These are phyloP conservation scores for Globomyces pollinis-pini DNA, from an alignment of 192 early-diverging fungal species.

Conservation along the genomic window DNA sequence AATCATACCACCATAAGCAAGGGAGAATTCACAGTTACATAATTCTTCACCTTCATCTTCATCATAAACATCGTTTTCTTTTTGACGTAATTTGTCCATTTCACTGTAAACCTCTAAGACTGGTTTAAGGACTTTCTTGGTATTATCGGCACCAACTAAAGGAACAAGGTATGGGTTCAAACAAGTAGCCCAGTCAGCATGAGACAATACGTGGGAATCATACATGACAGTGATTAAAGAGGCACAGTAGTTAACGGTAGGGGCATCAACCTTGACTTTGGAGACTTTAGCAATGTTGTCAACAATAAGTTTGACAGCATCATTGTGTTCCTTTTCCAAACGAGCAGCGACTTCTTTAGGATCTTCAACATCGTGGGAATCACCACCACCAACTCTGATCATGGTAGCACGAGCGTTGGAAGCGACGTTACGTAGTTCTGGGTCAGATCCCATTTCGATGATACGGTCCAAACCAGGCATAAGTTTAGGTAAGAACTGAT, in stretches of 20 bases:
- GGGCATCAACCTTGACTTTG: constrained; percentile 31
- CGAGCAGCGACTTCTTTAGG: constrained; percentile 37
- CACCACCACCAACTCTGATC: constrained; percentile 53
- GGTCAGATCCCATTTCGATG: constrained; percentile 67
- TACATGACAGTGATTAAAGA: constrained; percentile 53
- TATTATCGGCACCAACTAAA: constrained; percentile 46
- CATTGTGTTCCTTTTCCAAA: constrained; percentile 22
- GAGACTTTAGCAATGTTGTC: constrained; percentile 39
- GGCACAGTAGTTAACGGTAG: constrained; percentile 48
- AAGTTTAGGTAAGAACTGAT: constrained; percentile 71
- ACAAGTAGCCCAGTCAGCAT: constrained; percentile 57
- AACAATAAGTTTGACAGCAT: constrained; percentile 23
- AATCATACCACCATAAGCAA: constrained; percentile 78
- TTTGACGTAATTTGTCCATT: constrained; percentile 33
- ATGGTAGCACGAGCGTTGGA: constrained; percentile 62
- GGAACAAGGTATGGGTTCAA: constrained; percentile 47
- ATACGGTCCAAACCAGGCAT: constrained; percentile 70
- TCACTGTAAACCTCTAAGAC: constrained; percentile 33
- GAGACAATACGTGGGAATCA: constrained; percentile 55
- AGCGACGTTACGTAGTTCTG: constrained; percentile 67
- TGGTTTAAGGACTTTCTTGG: constrained; percentile 34
- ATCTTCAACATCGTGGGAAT: constrained; percentile 44
- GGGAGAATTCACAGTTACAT: constrained; percentile 74
- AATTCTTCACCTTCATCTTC: constrained; percentile 43
- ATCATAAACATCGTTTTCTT: constrained; percentile 25